phyloP scores from a whole-genome alignment of 306 rosid genomes.

The Quercus alba region DNA sequence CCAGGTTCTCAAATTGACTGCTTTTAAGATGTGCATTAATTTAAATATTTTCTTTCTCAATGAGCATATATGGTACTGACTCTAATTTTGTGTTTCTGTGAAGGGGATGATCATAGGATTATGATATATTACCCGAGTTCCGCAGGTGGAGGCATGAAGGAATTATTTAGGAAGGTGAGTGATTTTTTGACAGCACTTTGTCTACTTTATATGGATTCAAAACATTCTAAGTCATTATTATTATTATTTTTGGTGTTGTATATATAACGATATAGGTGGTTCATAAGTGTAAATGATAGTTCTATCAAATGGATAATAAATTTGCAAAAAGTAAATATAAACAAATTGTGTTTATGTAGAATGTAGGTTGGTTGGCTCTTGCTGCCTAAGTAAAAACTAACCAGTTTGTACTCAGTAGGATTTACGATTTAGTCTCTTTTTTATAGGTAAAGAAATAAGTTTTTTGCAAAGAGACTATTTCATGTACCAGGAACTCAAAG shows the following conservation, averaged over 20 bases:
- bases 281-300: neutral
- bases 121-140: constrained; percentile 99
- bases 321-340: neutral
- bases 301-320: neutral
- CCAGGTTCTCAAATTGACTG: constrained; percentile 8
- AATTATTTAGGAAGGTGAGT: constrained; percentile 93
- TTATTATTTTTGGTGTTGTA: neutral
- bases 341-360: neutral
- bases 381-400: constrained; percentile 8
- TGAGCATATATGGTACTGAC: constrained; percentile 27
- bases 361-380: constrained; percentile 19
- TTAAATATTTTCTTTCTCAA: constrained; percentile 27
- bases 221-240: neutral
- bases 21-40: constrained; percentile 14
- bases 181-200: constrained; percentile 19
- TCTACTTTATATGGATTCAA: constrained; percentile 20
- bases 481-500: too few relatives aligned
- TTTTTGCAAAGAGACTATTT: too few relatives aligned
- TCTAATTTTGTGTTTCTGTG: constrained; percentile 34
- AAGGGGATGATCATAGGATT: constrained; percentile 96
- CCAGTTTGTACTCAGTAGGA: neutral
- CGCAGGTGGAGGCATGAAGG: constrained; percentile 99
- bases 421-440: neutral
- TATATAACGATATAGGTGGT: constrained; percentile 15
- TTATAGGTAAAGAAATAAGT: too few relatives aligned